Evolutionary conservation across 345 rosid species (phyloP).

Genomic region (Salix viminalis): DNA sequence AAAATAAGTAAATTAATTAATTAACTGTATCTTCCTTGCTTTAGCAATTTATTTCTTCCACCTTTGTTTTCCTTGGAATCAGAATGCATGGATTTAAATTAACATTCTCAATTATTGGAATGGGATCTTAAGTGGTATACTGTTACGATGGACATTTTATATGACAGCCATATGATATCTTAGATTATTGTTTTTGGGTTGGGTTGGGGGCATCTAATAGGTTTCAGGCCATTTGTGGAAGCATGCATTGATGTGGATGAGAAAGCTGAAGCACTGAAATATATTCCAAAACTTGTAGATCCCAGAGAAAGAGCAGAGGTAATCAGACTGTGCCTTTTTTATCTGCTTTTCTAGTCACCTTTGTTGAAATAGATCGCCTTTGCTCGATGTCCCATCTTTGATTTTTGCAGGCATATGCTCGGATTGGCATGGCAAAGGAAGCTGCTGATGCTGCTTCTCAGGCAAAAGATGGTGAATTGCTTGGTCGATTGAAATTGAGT

Average conservation of each 20-base stretch:
- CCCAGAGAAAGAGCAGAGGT: conserved; percentile 94
- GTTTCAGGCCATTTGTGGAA: conserved; percentile 92
- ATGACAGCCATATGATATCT: background rate
- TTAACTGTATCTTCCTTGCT: background rate
- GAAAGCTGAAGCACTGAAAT: conserved; percentile 87
- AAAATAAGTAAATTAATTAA: background rate
- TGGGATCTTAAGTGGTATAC: no score
- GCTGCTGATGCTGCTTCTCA: conserved; percentile 97
- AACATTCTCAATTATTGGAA: background rate
- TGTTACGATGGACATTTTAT: background rate
- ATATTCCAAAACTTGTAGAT: conserved; percentile 86
- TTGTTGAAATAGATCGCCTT: background rate
- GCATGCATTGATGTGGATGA: conserved; percentile 87
- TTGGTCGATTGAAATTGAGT: conserved; percentile 74
- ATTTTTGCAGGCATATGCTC: conserved; percentile 69
- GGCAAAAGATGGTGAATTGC: conserved; percentile 89
- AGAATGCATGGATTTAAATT: background rate
- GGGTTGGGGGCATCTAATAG: conserved; percentile 33
- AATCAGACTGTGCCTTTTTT: conserved; percentile 4
- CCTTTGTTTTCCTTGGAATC: background rate
- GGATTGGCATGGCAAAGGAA: conserved; percentile 97
- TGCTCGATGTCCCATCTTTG: background rate
- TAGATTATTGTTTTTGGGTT: background rate
- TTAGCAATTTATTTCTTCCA: background rate
- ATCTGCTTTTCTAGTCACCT: background rate